Conservation (phyloP, 2,329 filamentous ascomycete species). For the Sporothrix dimorphospora region DNA sequence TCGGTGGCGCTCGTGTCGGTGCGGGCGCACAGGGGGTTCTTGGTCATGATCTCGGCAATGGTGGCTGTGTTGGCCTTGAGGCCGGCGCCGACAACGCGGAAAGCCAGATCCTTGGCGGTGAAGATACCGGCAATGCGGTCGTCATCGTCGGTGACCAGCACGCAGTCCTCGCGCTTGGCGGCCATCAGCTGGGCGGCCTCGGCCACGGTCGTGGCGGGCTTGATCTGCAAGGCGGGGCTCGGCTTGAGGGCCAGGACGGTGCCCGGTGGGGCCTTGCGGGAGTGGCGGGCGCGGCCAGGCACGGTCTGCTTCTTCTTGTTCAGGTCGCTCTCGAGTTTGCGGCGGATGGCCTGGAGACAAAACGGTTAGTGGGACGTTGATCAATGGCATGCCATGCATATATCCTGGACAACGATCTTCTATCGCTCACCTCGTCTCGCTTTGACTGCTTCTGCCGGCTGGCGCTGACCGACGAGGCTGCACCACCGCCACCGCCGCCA, state of each 20-base stretch:
- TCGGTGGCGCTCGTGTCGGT: constrained; percentile 98
- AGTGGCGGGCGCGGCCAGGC: constrained; percentile 75
- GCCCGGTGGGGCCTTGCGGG: constrained; percentile 91
- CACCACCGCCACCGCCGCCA: constrained; percentile 54
- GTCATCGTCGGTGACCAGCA: constrained; percentile 95
- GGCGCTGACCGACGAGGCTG: constrained; percentile 75
- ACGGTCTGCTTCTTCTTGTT: constrained; percentile 92
- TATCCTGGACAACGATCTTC: neutral
- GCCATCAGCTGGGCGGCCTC: constrained; percentile 99
- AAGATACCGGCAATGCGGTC: constrained; percentile 98
- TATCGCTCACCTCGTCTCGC: constrained; percentile 84
- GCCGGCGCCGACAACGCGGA: constrained; percentile 90
- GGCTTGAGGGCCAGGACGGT: constrained; percentile 95
- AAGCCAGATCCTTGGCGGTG: constrained; percentile 97
- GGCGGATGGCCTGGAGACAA: constrained; percentile 78
- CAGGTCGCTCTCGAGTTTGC: constrained; percentile 95
- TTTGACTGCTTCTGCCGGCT: constrained; percentile 96
- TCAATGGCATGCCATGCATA: neutral
- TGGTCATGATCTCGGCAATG: constrained; percentile 99
- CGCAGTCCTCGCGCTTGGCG: constrained; percentile 96
- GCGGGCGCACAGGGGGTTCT: constrained; percentile 95
- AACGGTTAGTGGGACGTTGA: constrained; percentile 39
- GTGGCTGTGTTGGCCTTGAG: constrained; percentile 87
- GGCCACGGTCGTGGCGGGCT: constrained; percentile 88
- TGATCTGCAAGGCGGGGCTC: constrained; percentile 95